Evolutionary conservation across 768 basidiomycete species (phyloP).

Genomic region (Mycena polygramma): DNA sequence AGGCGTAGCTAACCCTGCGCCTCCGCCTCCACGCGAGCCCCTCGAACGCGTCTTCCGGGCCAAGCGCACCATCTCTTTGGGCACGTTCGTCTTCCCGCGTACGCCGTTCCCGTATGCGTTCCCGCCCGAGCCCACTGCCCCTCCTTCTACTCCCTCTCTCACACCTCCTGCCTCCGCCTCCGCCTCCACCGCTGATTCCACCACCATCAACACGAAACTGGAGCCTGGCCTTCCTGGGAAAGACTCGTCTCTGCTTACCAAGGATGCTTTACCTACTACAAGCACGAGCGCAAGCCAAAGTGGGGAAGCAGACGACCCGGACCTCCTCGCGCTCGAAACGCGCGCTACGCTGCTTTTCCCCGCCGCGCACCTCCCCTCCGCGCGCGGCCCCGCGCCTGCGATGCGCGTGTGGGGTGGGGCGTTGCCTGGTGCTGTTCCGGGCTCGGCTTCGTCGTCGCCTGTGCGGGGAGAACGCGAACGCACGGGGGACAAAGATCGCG

Average conservation of each 20-base stretch:
- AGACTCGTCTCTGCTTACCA: background rate
- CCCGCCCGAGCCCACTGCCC: background rate
- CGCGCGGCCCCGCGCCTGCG: conserved; percentile 45
- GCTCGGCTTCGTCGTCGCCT: background rate
- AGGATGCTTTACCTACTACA: background rate
- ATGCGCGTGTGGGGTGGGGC: conserved; percentile 64
- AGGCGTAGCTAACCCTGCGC: background rate
- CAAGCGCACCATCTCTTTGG: conserved; percentile 8
- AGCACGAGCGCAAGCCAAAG: background rate
- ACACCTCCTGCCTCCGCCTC: background rate
- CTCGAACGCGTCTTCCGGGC: conserved; percentile 35
- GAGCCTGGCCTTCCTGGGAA: too few species aligned
- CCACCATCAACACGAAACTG: too few species aligned
- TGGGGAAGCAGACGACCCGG: background rate
- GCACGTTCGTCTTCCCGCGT: conserved; percentile 27
- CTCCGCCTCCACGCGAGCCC: conserved; percentile 3
- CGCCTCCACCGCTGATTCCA: too few species aligned
- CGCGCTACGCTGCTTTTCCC: conserved; percentile 57
- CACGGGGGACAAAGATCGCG: too few species aligned
- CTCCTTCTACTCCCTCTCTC: background rate
- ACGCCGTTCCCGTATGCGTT: conserved; percentile 35
- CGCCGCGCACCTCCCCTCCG: conserved; percentile 53
- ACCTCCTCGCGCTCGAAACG: conserved; percentile 34
- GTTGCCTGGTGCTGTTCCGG: conserved; percentile 12
- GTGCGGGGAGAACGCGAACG: background rate